A percentile compares a stretch with the other conserved stretches of the same genome.
Conservation (phyloP, 805 yeast species). For the Myxozyma neotropica region DNA sequence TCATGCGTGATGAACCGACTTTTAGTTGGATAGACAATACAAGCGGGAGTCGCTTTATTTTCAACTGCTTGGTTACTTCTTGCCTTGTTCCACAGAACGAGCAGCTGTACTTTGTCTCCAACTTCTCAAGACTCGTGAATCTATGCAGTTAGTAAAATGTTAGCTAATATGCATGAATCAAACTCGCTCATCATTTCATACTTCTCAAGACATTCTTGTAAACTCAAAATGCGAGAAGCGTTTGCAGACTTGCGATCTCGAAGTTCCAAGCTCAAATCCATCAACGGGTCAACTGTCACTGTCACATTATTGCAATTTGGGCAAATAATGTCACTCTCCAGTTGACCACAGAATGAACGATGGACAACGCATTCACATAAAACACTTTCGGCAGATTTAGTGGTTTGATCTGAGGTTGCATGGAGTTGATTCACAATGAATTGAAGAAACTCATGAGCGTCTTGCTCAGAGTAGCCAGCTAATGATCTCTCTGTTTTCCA, state of each 20-base stretch:
- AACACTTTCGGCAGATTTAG: background rate
- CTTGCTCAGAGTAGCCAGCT: conserved; percentile 97
- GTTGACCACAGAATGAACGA: conserved; percentile 76
- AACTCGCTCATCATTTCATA: background rate
- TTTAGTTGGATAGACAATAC: background rate
- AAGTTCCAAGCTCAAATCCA: conserved; percentile 70
- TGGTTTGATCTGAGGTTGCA: conserved; percentile 30
- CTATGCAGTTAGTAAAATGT: conserved; percentile 51
- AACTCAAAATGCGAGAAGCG: conserved; percentile 27
- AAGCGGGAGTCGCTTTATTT: background rate
- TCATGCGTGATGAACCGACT: too few species aligned
- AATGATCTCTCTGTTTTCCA: conserved; percentile 83
- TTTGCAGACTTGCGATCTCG: conserved; percentile 25
- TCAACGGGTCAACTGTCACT: conserved; percentile 81
- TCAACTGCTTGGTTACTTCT: conserved; percentile 69
- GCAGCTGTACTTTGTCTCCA: conserved; percentile 77
- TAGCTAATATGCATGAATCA: background rate
- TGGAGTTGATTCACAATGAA: conserved; percentile 86
- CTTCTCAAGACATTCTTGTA: conserved; percentile 40
- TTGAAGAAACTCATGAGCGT: conserved; percentile 98
- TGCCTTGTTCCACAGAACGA: conserved; percentile 62
- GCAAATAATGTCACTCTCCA: conserved; percentile 80
- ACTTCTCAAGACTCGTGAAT: conserved; percentile 75
- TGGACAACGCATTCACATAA: conserved; percentile 80
- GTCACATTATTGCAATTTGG: conserved; percentile 64